These are phyloP conservation scores for Diutina siamensis DNA, from an alignment of 1,139 yeast genomes.

Conservation along the genomic window DNA sequence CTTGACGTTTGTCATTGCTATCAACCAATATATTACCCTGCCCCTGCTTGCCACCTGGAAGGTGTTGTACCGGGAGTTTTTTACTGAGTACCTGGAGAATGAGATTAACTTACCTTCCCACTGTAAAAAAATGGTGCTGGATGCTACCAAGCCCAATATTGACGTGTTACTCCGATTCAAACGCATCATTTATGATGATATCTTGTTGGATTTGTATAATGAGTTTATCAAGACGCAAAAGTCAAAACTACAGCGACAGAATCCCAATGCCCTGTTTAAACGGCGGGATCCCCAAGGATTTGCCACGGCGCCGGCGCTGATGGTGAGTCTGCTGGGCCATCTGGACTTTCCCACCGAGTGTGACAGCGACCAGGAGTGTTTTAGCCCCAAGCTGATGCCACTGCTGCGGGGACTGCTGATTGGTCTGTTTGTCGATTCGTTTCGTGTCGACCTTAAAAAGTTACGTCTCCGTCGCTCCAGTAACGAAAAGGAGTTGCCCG, in stretches of 20 bases:
- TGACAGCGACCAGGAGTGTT: conserved; percentile 5
- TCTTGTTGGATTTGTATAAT: conserved; percentile 1
- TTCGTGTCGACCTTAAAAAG: not conserved
- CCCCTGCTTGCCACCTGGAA: conserved; percentile 1
- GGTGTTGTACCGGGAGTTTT: conserved; percentile 4
- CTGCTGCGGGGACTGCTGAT: conserved; percentile 5
- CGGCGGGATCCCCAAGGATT: not conserved
- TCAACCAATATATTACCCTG: not conserved
- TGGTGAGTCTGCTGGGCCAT: not conserved
- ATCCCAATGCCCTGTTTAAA: conserved; percentile 2
- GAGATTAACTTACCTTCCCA: conserved; percentile 3
- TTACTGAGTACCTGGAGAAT: conserved; percentile 1
- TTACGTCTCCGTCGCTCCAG: conserved; percentile 1
- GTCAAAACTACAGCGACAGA: conserved; percentile 1
- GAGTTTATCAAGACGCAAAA: conserved; percentile 4
- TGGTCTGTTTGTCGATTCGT: conserved; percentile 2
- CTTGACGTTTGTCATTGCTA: conserved; percentile 4
- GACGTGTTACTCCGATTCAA: conserved; percentile 1
- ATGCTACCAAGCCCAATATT: not conserved
- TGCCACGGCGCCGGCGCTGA: conserved; percentile 5
- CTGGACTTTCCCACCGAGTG: not conserved
- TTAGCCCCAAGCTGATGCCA: conserved; percentile 5
- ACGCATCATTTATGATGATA: conserved; percentile 3
- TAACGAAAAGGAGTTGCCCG: not conserved
- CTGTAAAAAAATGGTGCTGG: conserved; percentile 1